Percentiles rank a stretch among this genome's conserved stretches.
These are phyloP conservation scores for Anaeramoeba flamelloides DNA, from an alignment of 78 protist species.

Conservation along the genomic window DNA sequence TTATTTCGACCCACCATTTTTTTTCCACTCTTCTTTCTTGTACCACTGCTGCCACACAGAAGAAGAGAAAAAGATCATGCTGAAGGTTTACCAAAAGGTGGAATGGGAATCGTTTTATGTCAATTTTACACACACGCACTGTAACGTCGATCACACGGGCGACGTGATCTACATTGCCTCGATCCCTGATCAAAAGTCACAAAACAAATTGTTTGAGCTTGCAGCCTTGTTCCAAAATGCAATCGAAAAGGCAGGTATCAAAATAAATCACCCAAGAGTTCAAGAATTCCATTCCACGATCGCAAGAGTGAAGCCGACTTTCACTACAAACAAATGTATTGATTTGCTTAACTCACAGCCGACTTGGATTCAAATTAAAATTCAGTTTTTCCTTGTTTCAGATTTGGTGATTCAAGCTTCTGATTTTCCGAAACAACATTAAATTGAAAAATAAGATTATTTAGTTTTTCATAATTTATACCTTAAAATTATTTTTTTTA, in stretches of 20 bases:
- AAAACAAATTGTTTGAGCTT: background rate
- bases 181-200: background rate
- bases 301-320: background rate
- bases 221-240: background rate
- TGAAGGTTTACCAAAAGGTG: background rate
- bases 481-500: no score
- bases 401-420: no score
- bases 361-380: no score
- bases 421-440: no score
- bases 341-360: no score
- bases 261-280: background rate
- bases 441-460: no score
- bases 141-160: background rate
- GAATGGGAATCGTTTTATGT: background rate
- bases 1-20: background rate
- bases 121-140: background rate
- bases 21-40: background rate
- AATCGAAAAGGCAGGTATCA: background rate
- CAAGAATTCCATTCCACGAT: background rate
- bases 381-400: no score
- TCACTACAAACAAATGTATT: no score
- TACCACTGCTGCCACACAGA: background rate
- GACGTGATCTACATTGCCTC: background rate
- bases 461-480: no score
- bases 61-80: background rate